Conservation (phyloP, 306 rosid species). For the Carpinus fangiana region DNA sequence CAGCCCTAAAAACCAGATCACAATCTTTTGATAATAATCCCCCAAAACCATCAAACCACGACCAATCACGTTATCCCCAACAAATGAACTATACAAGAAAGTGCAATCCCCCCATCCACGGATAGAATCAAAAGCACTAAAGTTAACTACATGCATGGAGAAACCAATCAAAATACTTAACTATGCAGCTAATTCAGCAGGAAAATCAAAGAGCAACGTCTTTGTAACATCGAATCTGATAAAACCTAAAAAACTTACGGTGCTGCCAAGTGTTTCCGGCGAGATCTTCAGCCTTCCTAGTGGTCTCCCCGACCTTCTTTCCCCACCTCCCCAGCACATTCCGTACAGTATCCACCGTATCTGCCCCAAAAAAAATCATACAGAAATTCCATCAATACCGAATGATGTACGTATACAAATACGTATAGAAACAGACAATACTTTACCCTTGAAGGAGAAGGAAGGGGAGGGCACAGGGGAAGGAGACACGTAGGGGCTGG, state of each 20-base stretch:
- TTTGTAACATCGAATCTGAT: background rate
- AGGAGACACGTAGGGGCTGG: conserved; percentile 27
- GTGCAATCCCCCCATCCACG: background rate
- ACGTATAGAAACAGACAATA: background rate
- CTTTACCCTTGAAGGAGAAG: conserved; percentile 54
- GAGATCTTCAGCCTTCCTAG: conserved; percentile 79
- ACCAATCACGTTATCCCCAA: background rate
- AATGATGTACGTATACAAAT: background rate
- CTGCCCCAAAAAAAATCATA: conserved; percentile 37
- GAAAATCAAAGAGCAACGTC: background rate
- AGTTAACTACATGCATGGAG: background rate
- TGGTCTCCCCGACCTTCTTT: conserved; percentile 67
- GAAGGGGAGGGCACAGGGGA: conserved; percentile 42
- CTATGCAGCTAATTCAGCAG: background rate
- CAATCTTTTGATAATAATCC: background rate
- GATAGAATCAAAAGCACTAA: too few relatives aligned
- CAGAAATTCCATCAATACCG: conserved; percentile 5
- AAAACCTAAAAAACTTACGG: conserved; percentile 44
- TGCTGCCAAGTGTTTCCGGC: conserved; percentile 98
- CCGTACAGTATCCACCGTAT: conserved; percentile 60
- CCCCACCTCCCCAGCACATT: conserved; percentile 82
- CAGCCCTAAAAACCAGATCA: background rate
- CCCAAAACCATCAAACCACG: background rate
- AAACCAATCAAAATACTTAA: background rate
- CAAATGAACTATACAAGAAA: background rate